Evolutionary conservation across 805 yeast genomes (phyloP), one percentile per base, ranked within the genome.

Genomic region (Blastobotrys americana): DNA sequence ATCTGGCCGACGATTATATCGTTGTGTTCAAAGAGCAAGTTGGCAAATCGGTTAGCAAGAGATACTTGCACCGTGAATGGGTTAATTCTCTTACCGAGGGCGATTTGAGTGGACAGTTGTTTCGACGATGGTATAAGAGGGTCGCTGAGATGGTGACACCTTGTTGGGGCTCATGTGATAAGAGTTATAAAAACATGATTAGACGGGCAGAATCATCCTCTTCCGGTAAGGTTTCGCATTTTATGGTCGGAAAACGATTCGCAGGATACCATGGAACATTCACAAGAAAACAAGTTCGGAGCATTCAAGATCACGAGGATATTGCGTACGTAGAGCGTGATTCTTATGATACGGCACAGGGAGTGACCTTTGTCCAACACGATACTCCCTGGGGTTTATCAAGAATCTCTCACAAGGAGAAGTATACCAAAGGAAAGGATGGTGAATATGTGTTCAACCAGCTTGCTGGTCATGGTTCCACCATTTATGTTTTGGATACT

Each of bases 301-400:
- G 64, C 53, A 71, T 73, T 49, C 68, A 74, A 51, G 65, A 67
- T 44, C 70, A 74, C 54, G 80, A 80, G 4, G 69, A 70, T 39
- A 78, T 79, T 42, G 74, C 74, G 22, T 70, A 71, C 51, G 51
- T 86, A 48, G 96, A 86, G 69, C 66, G 70, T 57, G 95, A 86
- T 60, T 80, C 89, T 1, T 65, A 71, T 50, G 95, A 86, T 44
- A 67, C 71, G 50, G 77, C 87, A 22, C 69, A 68, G 42, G 81
- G 78, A 55, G 73, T 79, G 42, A 76, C 78, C 49, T 73, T 77
- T 36, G 44, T 34, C 48, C 93, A 87, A 69, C 74, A 76, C 52
- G 88, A 88, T 50, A 89, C 95, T 22, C 95, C 96, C 39, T 88
- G 96, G 96, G 96, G 96, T 57, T 74, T 88, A 51, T 84, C 95